Percentiles rank a stretch among this genome's conserved stretches.
Evolutionary conservation across 2,329 filamentous ascomycete genomes (phyloP).

Genomic region (Sclerotinia subarctica): DNA sequence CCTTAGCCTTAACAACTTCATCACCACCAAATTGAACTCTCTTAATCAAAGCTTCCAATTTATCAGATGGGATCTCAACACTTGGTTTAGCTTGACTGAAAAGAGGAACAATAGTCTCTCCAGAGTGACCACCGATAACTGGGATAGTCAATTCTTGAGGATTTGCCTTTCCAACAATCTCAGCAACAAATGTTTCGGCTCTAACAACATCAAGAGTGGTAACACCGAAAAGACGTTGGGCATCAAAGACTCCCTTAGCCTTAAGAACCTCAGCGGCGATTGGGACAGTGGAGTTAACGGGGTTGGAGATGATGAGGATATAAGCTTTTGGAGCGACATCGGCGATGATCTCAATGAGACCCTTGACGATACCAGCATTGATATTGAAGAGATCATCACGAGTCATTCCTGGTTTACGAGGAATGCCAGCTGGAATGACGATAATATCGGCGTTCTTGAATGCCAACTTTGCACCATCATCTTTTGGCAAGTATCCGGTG

Average conservation of each 20-base stretch:
- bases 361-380: conserved; percentile 98
- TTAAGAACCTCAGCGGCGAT: conserved; percentile 98
- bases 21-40: conserved; percentile 98
- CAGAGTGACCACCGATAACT: conserved; percentile 95
- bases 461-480: conserved; percentile 70
- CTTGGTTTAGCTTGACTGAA: conserved; percentile 86
- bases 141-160: conserved; percentile 64
- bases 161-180: conserved; percentile 43
- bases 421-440: conserved; percentile 96
- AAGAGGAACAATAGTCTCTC: conserved; percentile 95
- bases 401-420: conserved; percentile 94
- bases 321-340: conserved; percentile 88
- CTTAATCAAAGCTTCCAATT: conserved; percentile 60
- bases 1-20: conserved; percentile 99
- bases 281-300: conserved; percentile 98
- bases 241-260: conserved; percentile 92
- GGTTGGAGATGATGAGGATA: conserved; percentile 97
- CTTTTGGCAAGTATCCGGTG: conserved; percentile 79
- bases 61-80: conserved; percentile 64
- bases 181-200: conserved; percentile 93
- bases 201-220: conserved; percentile 99
- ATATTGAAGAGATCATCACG: conserved; percentile 99
- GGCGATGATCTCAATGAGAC: conserved; percentile 92
- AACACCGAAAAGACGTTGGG: conserved; percentile 98
- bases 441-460: conserved; percentile 90